Conservation (phyloP, 768 basidiomycete genomes). For the Pseudohyphozyma bogoriensis region DNA sequence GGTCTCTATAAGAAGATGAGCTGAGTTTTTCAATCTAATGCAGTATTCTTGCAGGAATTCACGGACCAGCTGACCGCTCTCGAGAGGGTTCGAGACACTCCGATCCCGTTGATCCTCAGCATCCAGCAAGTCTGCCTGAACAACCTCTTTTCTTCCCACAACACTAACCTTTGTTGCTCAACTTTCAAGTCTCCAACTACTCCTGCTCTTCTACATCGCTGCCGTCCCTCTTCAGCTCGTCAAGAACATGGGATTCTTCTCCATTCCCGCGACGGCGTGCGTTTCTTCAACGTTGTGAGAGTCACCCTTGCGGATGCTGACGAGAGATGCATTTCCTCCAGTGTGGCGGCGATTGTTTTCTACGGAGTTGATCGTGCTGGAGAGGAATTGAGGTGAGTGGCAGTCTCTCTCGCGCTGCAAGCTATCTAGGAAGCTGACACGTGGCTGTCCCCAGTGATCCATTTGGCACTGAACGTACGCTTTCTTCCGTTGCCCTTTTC, state of each 20-base stretch:
- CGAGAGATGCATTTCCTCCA: not conserved
- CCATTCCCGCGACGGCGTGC: conserved; percentile 14
- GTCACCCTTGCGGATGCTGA: not conserved
- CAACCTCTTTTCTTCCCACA: not conserved
- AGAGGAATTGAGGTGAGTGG: conserved; percentile 18
- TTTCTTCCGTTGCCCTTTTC: not conserved
- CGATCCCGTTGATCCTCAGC: conserved; percentile 26
- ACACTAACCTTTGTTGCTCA: not conserved
- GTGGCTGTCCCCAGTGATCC: conserved; percentile 19
- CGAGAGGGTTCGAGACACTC: conserved; percentile 26
- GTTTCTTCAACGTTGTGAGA: not conserved
- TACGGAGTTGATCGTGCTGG: conserved; percentile 19
- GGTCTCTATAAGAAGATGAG: too few species aligned
- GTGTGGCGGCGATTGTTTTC: conserved; percentile 10
- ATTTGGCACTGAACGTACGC: conserved; percentile 21
- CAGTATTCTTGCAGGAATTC: too few species aligned
- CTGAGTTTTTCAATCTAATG: too few species aligned
- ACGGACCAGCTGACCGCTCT: conserved; percentile 22
- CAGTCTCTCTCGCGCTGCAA: conserved; percentile 15
- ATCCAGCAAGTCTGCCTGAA: conserved; percentile 3
- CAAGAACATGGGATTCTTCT: conserved; percentile 11
- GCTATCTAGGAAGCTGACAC: conserved; percentile 9
- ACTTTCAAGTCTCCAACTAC: conserved; percentile 9
- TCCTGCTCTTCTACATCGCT: conserved; percentile 25
- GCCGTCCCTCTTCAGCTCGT: conserved; percentile 27